Evolutionary conservation across 805 yeast genomes (phyloP).

Genomic region (Nakazawaea ernobii): DNA sequence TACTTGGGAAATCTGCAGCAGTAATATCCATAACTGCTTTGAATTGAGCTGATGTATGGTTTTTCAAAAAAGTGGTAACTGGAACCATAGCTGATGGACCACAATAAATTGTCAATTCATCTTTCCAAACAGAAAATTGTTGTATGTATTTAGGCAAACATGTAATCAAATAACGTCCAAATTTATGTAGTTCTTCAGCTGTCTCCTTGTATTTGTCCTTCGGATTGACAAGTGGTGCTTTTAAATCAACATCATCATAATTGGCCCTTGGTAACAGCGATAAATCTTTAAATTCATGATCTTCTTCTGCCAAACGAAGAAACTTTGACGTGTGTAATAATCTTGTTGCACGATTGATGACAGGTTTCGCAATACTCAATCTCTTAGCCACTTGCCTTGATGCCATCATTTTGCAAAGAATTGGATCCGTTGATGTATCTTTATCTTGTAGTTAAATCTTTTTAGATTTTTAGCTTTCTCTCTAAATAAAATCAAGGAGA

Average conservation of each 20-base stretch:
- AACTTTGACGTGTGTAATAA: neutral
- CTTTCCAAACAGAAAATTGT: conserved; percentile 87
- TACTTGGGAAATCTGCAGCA: conserved; percentile 80
- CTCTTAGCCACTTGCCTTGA: neutral
- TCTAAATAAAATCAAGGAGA: neutral
- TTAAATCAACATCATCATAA: conserved; percentile 25
- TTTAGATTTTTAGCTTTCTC: neutral
- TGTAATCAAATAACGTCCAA: conserved; percentile 73
- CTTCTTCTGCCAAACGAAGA: neutral
- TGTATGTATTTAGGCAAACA: conserved; percentile 78
- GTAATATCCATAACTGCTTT: conserved; percentile 77
- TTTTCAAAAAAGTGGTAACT: conserved; percentile 60
- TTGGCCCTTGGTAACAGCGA: conserved; percentile 25
- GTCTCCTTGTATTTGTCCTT: conserved; percentile 67
- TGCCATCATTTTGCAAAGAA: neutral
- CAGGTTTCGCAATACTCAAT: neutral
- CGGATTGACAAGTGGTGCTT: conserved; percentile 61
- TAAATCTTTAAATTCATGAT: conserved; percentile 16
- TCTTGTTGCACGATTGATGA: neutral
- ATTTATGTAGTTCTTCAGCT: conserved; percentile 68
- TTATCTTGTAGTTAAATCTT: neutral
- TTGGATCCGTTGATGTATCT: neutral
- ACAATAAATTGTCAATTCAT: conserved; percentile 70
- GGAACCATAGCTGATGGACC: conserved; percentile 75
- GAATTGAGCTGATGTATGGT: conserved; percentile 79